phyloP scores from a whole-genome alignment of 345 rosid species.

The Hibiscus tridactylites region DNA sequence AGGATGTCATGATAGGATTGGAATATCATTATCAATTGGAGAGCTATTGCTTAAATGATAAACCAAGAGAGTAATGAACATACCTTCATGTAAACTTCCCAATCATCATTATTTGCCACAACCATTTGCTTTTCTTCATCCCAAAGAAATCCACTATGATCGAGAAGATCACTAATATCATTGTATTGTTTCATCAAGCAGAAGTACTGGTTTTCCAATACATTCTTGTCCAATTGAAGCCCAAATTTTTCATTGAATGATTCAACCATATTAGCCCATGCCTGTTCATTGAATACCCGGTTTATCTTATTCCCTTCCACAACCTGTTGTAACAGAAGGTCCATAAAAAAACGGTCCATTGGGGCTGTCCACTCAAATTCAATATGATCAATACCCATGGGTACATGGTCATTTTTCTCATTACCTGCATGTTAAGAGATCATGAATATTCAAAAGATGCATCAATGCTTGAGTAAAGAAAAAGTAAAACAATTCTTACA shows the following conservation, averaged over 20 bases:
- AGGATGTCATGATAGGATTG: not conserved
- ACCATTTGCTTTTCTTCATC: conserved; percentile 48
- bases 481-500: not conserved
- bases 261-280: conserved; percentile 49
- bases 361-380: conserved; percentile 45
- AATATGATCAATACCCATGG: conserved; percentile 20
- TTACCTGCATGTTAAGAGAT: conserved; percentile 25
- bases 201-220: conserved; percentile 43
- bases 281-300: conserved; percentile 42
- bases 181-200: conserved; percentile 59
- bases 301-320: conserved; percentile 35
- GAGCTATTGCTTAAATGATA: not conserved
- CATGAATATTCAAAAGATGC: not conserved
- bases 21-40: not conserved
- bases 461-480: not conserved
- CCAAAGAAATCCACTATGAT: conserved; percentile 49
- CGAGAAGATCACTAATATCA: conserved; percentile 43
- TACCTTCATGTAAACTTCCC: conserved; percentile 63
- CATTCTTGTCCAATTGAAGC: conserved; percentile 36
- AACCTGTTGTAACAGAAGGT: conserved; percentile 51
- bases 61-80: not conserved
- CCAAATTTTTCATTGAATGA: conserved; percentile 48
- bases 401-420: conserved; percentile 24
- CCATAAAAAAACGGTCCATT: conserved; percentile 49
- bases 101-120: conserved; percentile 37